Evolutionary conservation across 768 basidiomycete genomes (phyloP), one percentile per base, ranked within the genome.

Genomic region (Russula brevipes): DNA sequence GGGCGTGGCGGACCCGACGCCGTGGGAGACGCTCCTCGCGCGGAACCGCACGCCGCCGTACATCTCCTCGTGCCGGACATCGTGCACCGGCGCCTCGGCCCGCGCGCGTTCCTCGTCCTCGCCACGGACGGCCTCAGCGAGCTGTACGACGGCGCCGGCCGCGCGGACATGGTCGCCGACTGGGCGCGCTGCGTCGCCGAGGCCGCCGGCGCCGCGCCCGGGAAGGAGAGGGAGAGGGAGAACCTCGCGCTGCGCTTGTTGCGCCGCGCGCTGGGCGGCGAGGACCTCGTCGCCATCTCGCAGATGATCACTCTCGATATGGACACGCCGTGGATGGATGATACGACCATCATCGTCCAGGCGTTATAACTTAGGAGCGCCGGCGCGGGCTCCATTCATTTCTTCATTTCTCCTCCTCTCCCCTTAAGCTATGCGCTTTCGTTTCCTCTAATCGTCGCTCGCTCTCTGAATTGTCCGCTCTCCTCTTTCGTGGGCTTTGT

Each of bases 251-350:
- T 82, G 30, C 63, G 72, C 51, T 63, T 81, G 54, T 69, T 81
- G 14, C 73, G 80, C 11, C 75, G 76, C 24, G 78, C 75, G 7
- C 71, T 81, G 4, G 80, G 80, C 2, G 80, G 80, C 7, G 71
- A 75, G 16, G 74, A 82, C 64, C 66, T 67, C 31, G 69, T 74
- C 31, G 70, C 75, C 5, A 74, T 73, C 10, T 81, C 80, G 31
- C 75, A 76, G 65, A 76, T 76, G 58, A 59, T 81, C 30, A 82
- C 80, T 17, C 71, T 81, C 41, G 80, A 82, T 66, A 81, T 80
- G 76, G 75, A 75, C 46, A 78, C 77, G 19, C 74, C 76, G 47
- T 81, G 80, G 80, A 77, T 82, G 70, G 81, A 81, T 62, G 80
- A 81, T 60, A 76, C 78, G n/a, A 81, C 80, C 4, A 73, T 81